phyloP scores from a whole-genome alignment of 2,329 filamentous ascomycete species.

The Aquanectria penicillioides region DNA sequence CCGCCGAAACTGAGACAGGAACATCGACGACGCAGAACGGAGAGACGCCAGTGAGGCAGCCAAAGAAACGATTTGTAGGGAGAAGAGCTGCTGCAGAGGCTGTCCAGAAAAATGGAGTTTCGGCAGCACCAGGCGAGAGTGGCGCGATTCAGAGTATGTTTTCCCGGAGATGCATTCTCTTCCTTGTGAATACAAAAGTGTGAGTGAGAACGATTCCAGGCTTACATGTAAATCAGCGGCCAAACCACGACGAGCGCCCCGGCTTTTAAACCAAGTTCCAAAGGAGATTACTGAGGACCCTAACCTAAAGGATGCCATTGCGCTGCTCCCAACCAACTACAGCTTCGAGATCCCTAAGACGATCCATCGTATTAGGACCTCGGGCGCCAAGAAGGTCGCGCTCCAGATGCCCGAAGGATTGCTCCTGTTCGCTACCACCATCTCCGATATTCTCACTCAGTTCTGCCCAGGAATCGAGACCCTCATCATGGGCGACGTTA shows the following conservation, averaged over 20 bases:
- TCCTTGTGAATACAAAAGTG: constrained; percentile 7
- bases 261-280: constrained; percentile 92
- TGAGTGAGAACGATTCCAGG: not conserved
- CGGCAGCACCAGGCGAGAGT: constrained; percentile 39
- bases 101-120: constrained; percentile 55
- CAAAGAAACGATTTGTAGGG: constrained; percentile 93
- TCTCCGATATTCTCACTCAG: constrained; percentile 93
- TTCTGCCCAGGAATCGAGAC: constrained; percentile 94
- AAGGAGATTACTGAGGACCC: constrained; percentile 85
- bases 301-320: constrained; percentile 87
- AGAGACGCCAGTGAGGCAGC: constrained; percentile 70
- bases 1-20: constrained; percentile 29
- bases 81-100: constrained; percentile 76
- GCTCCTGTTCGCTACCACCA: constrained; percentile 94
- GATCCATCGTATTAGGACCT: constrained; percentile 88
- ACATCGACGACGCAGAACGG: constrained; percentile 46
- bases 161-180: not conserved
- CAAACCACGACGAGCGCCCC: constrained; percentile 75
- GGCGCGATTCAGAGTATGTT: constrained; percentile 62
- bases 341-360: constrained; percentile 99
- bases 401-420: constrained; percentile 98
- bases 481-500: constrained; percentile 98
- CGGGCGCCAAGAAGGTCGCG: constrained; percentile 82
- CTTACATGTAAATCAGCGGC: constrained; percentile 63
- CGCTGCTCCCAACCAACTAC: constrained; percentile 92